Conservation (phyloP, 2,329 filamentous ascomycete species). For the Talaromyces albobiverticillius region DNA sequence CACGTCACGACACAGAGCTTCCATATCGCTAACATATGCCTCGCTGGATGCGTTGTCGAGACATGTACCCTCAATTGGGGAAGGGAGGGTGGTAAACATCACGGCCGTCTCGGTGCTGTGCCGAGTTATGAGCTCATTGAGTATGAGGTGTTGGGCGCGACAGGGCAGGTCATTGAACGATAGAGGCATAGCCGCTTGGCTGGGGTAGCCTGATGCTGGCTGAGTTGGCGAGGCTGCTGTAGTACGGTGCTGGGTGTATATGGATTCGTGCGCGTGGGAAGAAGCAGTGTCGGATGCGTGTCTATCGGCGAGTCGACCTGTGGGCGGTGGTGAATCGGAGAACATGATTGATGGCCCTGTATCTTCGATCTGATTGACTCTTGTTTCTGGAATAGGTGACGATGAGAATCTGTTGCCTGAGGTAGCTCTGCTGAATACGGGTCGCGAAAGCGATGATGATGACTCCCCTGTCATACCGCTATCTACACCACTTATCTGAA, state of each 20-base stretch:
- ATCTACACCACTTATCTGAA: not conserved
- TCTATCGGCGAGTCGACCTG: not conserved
- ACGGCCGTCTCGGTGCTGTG: slow-evolving; percentile 71
- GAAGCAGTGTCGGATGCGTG: slow-evolving; percentile 11
- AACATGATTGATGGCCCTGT: slow-evolving; percentile 74
- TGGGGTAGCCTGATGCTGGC: slow-evolving; percentile 49
- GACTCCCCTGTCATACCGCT: not conserved
- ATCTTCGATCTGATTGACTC: slow-evolving; percentile 62
- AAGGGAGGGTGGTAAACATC: slow-evolving; percentile 78
- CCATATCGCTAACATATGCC: slow-evolving; percentile 72
- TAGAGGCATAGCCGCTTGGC: slow-evolving; percentile 63
- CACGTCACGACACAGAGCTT: slow-evolving; percentile 72
- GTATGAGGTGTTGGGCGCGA: slow-evolving; percentile 77
- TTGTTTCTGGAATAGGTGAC: slow-evolving; percentile 68
- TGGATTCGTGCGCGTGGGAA: slow-evolving; percentile 30
- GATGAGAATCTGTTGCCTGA: slow-evolving; percentile 61
- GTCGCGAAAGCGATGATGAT: slow-evolving; percentile 20
- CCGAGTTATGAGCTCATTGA: slow-evolving; percentile 76
- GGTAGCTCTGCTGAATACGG: slow-evolving; percentile 26
- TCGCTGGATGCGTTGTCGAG: slow-evolving; percentile 67
- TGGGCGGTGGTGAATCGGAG: slow-evolving; percentile 47
- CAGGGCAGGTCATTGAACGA: slow-evolving; percentile 86
- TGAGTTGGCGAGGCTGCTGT: slow-evolving; percentile 20
- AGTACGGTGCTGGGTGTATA: slow-evolving; percentile 32
- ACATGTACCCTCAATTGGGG: slow-evolving; percentile 73